Conservation (phyloP, 1,284 basidiomycete genomes). For the Pseudozyma hubeiensis region DNA sequence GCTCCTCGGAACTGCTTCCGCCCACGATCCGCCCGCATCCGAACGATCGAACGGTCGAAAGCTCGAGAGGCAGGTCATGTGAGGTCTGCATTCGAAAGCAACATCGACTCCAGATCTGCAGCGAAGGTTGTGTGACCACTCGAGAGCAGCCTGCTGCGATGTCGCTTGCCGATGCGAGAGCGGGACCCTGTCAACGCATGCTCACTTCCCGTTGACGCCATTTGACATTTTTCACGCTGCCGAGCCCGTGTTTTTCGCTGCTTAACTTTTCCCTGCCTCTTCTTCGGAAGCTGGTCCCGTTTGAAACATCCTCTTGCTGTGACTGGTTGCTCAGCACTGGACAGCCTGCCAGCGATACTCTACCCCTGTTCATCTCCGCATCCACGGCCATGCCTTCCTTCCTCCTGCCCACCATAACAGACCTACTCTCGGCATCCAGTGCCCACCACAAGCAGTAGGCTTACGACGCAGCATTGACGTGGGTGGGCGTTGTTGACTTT, state of each 20-base stretch:
- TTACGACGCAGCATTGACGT: neutral
- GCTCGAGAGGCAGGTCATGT: constrained; percentile 3
- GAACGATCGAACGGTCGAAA: too few species aligned
- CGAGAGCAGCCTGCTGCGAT: neutral
- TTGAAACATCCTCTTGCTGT: constrained; percentile 5
- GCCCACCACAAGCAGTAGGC: constrained; percentile 8
- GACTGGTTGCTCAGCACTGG: neutral
- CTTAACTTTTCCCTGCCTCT: neutral
- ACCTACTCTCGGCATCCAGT: neutral
- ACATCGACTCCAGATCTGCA: too few species aligned
- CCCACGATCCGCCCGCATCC: too few species aligned
- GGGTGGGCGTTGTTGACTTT: neutral
- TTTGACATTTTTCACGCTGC: neutral
- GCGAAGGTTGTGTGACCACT: too few species aligned
- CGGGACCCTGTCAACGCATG: constrained; percentile 9
- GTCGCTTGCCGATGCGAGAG: neutral
- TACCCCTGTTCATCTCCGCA: too few species aligned
- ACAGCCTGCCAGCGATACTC: too few species aligned
- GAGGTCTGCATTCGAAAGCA: neutral
- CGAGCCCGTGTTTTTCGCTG: constrained; percentile 1
- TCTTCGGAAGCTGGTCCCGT: neutral
- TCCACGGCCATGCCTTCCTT: too few species aligned
- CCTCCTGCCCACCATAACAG: too few species aligned
- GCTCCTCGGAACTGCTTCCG: too few species aligned
- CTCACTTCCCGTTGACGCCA: constrained; percentile 8